phyloP scores from a whole-genome alignment of 805 yeast genomes.

The Lachancea thermotolerans region DNA sequence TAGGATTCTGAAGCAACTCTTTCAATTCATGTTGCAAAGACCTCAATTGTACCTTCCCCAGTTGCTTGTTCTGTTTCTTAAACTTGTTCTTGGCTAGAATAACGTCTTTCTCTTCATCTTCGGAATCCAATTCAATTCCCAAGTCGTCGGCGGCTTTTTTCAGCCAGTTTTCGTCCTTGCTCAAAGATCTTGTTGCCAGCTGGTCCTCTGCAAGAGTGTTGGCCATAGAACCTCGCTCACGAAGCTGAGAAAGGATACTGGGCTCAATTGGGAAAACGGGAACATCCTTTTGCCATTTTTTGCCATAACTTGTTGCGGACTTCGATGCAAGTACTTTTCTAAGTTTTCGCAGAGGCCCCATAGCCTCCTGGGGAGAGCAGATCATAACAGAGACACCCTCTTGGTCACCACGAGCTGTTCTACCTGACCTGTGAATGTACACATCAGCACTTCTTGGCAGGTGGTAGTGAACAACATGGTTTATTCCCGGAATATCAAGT shows the following conservation, averaged over 20 bases:
- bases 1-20: constrained; percentile 43
- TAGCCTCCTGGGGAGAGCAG: constrained; percentile 89
- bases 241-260: constrained; percentile 63
- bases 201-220: constrained; percentile 69
- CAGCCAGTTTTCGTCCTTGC: constrained; percentile 74
- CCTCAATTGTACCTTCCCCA: constrained; percentile 45
- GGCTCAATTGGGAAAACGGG: constrained; percentile 70
- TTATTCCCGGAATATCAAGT: constrained; percentile 80
- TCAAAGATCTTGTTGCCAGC: constrained; percentile 49
- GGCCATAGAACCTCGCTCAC: constrained; percentile 62
- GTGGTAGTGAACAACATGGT: constrained; percentile 94
- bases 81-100: constrained; percentile 55
- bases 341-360: constrained; percentile 77
- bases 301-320: constrained; percentile 23
- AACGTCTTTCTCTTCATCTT: constrained; percentile 47
- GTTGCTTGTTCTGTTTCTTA: constrained; percentile 45
- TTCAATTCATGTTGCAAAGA: constrained; percentile 46
- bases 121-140: constrained; percentile 67
- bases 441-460: constrained; percentile 91
- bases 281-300: constrained; percentile 48
- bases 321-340: constrained; percentile 46
- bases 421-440: constrained; percentile 91
- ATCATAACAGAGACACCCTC: constrained; percentile 94
- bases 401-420: constrained; percentile 93
- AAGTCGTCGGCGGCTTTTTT: constrained; percentile 88